Evolutionary conservation across 768 basidiomycete species (phyloP).

Genomic region (Leccinum subgranulosum): DNA sequence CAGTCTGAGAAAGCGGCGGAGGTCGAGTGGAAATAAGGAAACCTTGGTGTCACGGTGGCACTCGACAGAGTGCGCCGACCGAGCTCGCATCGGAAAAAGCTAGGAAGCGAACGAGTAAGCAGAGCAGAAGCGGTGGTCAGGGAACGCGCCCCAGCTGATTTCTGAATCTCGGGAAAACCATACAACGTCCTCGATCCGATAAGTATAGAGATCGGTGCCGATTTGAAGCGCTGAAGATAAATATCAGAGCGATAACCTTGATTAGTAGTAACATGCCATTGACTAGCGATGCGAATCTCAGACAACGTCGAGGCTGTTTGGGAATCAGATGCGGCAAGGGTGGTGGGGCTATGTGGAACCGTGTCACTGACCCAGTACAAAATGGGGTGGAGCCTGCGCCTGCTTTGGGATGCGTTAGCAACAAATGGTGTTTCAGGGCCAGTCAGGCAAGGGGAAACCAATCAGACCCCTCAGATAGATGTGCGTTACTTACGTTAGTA

Average conservation of each 20-base stretch:
- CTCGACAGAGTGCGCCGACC: neutral
- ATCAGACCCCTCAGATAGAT: slow-evolving; percentile 5
- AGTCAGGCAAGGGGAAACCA: slow-evolving; percentile 2
- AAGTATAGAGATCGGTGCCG: slow-evolving; percentile 52
- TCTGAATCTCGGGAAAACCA: slow-evolving; percentile 24
- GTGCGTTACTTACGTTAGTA: slow-evolving; percentile 28
- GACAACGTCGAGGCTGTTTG: slow-evolving; percentile 36
- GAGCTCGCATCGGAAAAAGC: slow-evolving; percentile 57
- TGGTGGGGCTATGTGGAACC: slow-evolving; percentile 9
- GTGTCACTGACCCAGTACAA: slow-evolving; percentile 42
- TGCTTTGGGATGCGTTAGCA: slow-evolving; percentile 22
- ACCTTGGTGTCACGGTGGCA: slow-evolving; percentile 5
- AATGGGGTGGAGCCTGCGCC: slow-evolving; percentile 31
- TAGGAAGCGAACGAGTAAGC: slow-evolving; percentile 53
- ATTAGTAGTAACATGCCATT: slow-evolving; percentile 24
- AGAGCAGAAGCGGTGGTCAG: slow-evolving; percentile 43
- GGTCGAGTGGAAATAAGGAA: slow-evolving; percentile 22
- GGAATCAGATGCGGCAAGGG: slow-evolving; percentile 3
- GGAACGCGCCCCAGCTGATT: slow-evolving; percentile 33
- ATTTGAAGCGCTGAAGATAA: slow-evolving; percentile 43
- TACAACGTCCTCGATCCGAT: slow-evolving; percentile 48
- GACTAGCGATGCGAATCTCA: slow-evolving; percentile 46
- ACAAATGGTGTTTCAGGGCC: slow-evolving; percentile 26
- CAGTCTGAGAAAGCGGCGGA: slow-evolving; percentile 9
- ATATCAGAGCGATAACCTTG: slow-evolving; percentile 42